A percentile compares a stretch with the other conserved stretches of the same genome.
These are phyloP conservation scores for Cynara cardunculus DNA, from an alignment of 129 eudicot species.

Conservation along the genomic window DNA sequence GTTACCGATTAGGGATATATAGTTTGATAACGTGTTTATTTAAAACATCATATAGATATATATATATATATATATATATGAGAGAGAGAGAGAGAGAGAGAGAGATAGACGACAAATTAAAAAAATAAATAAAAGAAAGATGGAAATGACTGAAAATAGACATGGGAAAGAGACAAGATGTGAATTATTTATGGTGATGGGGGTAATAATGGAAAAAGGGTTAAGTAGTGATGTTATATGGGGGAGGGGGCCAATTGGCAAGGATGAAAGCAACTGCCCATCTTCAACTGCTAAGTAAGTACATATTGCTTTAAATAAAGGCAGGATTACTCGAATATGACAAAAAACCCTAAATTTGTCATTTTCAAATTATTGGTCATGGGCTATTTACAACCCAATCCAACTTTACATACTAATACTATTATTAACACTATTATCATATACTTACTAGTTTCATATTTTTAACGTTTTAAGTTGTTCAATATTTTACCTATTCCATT, in stretches of 20 bases:
- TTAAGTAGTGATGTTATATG: constrained; percentile 11
- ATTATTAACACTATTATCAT: no score
- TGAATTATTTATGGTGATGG: constrained; percentile 30
- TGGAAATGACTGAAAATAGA: constrained; percentile 11
- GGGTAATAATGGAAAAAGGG: constrained; percentile 26
- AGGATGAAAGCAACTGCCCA: constrained; percentile 35
- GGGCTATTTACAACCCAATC: constrained; percentile 21
- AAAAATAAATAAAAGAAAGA: background rate
- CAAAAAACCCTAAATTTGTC: constrained; percentile 29
- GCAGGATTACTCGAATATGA: constrained; percentile 15
- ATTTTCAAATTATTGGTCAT: constrained; percentile 37
- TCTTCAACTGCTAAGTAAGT: constrained; percentile 26
- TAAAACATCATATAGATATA: no score
- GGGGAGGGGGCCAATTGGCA: constrained; percentile 28
- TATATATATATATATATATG: no score
- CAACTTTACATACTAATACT: constrained; percentile 1
- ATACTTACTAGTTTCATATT: no score
- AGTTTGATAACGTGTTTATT: no score
- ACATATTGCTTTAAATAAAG: constrained; percentile 34
- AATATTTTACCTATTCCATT: background rate
- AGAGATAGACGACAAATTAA: background rate
- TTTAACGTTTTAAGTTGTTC: background rate
- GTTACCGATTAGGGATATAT: no score
- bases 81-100: no score
- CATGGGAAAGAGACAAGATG: constrained; percentile 18